Conservation (phyloP, 2,329 filamentous ascomycete species). For the Cercospora zeae-maydis region DNA sequence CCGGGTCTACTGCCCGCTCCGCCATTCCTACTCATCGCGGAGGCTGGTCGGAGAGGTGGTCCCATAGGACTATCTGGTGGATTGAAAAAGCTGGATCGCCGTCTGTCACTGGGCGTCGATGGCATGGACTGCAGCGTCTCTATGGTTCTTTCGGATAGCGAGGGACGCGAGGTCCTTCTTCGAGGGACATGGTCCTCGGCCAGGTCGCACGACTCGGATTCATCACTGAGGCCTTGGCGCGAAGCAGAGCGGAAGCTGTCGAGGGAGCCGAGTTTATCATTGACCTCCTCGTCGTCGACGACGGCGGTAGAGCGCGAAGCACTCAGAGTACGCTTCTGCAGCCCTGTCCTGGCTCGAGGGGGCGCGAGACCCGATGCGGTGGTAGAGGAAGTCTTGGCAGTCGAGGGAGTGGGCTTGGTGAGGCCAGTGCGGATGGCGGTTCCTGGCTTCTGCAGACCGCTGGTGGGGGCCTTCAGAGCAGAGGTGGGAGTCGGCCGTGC, state of each 20-base stretch:
- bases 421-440: background rate
- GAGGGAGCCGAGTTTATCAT: constrained; percentile 44
- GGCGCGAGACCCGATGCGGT: constrained; percentile 5
- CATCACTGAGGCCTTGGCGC: constrained; percentile 32
- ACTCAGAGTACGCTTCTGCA: constrained; percentile 5
- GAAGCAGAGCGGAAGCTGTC: constrained; percentile 45
- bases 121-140: constrained; percentile 77
- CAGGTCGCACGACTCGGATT: constrained; percentile 21
- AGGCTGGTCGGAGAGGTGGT: constrained; percentile 60
- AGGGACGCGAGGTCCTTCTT: constrained; percentile 48
- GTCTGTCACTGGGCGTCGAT: constrained; percentile 67
- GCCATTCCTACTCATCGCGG: constrained; percentile 54
- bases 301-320: background rate
- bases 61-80: constrained; percentile 55
- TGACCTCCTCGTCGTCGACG: constrained; percentile 32
- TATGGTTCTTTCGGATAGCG: constrained; percentile 78
- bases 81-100: constrained; percentile 70
- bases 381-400: background rate
- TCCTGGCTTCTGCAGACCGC: constrained; percentile 2
- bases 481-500: constrained; percentile 5
- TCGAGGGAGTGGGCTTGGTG: background rate
- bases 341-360: background rate
- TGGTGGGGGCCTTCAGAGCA: background rate
- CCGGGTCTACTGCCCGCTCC: constrained; percentile 47
- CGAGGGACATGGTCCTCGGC: constrained; percentile 17